A percentile compares a stretch with the other conserved stretches of the same genome.
Evolutionary conservation across 1,284 basidiomycete species (phyloP).

Genomic region (Marasmius sp.): DNA sequence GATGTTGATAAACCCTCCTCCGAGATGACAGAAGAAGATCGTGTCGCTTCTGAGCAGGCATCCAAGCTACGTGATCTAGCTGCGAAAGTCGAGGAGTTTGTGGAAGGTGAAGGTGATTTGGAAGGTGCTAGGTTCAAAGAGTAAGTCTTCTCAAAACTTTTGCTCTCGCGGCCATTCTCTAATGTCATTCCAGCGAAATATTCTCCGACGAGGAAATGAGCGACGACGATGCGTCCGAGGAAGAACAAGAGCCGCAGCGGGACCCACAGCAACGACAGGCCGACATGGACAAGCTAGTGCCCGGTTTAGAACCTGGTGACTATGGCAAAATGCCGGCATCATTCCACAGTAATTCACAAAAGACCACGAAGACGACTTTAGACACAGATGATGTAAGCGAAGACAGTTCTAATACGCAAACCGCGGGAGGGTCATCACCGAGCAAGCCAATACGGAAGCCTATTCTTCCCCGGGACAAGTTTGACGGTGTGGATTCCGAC

Average conservation of each 20-base stretch:
- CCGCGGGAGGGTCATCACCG: slow-evolving; percentile 14
- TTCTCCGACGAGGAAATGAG: slow-evolving; percentile 56
- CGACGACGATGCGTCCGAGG: slow-evolving; percentile 41
- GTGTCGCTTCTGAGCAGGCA: slow-evolving; percentile 61
- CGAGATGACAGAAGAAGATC: slow-evolving; percentile 45
- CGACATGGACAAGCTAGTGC: slow-evolving; percentile 72
- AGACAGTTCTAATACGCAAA: slow-evolving; percentile 8
- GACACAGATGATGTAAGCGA: slow-evolving; percentile 42
- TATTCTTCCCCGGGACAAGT: slow-evolving; percentile 74
- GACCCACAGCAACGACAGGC: slow-evolving; percentile 46
- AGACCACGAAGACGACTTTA: slow-evolving; percentile 50
- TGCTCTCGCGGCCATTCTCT: slow-evolving; percentile 4
- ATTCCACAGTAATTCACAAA: slow-evolving; percentile 68
- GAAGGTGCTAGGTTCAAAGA: slow-evolving; percentile 88
- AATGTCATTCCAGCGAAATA: slow-evolving; percentile 46
- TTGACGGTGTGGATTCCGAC: slow-evolving; percentile 84
- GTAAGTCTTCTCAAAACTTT: slow-evolving; percentile 47
- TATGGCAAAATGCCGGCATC: slow-evolving; percentile 80
- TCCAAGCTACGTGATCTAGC: slow-evolving; percentile 74
- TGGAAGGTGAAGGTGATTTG: slow-evolving; percentile 84
- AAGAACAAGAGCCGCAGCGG: slow-evolving; percentile 24
- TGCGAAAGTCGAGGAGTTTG: slow-evolving; percentile 81
- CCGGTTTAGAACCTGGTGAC: slow-evolving; percentile 66
- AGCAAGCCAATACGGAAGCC: slow-evolving; percentile 63
- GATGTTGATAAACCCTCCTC: slow-evolving; percentile 41